Conservation (phyloP, 2,329 filamentous ascomycete species). For the Colletotrichum sublineola region DNA sequence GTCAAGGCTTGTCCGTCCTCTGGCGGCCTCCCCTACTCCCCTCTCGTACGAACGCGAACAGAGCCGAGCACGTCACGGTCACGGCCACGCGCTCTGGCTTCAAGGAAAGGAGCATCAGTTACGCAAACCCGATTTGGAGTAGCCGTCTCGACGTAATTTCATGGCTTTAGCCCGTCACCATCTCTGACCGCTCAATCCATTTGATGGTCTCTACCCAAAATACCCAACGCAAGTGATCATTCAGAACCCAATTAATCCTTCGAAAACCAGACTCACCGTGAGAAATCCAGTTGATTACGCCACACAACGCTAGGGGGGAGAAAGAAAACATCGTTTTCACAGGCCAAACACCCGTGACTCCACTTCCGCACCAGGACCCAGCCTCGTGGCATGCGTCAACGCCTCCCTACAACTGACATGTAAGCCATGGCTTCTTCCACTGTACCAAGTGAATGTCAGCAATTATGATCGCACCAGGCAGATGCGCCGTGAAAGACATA, state of each 20-base stretch:
- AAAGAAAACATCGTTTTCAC: not conserved
- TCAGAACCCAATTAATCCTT: too few relatives aligned
- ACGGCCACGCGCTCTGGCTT: not conserved
- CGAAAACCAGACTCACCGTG: not conserved
- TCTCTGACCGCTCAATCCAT: not conserved
- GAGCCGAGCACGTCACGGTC: not conserved
- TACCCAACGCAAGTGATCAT: not conserved
- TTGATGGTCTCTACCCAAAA: not conserved
- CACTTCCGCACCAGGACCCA: not conserved
- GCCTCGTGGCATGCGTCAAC: slow-evolving; percentile 1
- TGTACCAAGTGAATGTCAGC: slow-evolving; percentile 26
- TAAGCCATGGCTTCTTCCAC: slow-evolving; percentile 40
- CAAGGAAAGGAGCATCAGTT: not conserved
- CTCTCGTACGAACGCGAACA: not conserved
- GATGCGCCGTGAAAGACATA: not conserved
- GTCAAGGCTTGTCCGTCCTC: too few relatives aligned
- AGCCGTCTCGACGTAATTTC: not conserved
- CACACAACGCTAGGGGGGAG: not conserved
- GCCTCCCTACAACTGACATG: slow-evolving; percentile 19
- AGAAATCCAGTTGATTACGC: too few relatives aligned
- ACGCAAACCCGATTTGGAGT: not conserved
- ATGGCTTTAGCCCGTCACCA: not conserved
- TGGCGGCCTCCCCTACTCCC: not conserved
- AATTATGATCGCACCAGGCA: not conserved
- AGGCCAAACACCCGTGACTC: not conserved